Evolutionary conservation across 2,329 filamentous ascomycete species (phyloP), one percentile per base, ranked within the genome.

Genomic region (Paecilomyces sp.): DNA sequence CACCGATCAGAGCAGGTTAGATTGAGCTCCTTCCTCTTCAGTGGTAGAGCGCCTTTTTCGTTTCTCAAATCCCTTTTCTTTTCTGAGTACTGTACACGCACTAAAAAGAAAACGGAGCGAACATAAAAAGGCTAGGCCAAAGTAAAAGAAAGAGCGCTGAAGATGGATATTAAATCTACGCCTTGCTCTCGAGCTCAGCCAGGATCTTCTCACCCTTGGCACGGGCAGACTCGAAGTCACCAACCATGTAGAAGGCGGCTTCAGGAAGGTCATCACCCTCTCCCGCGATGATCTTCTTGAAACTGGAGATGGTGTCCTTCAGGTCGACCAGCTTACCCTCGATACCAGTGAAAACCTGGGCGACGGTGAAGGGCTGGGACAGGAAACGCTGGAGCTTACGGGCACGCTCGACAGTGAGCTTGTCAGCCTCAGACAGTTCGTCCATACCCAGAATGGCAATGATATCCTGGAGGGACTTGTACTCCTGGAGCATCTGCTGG

Each of bases 401-500:
- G 81, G 94, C 94, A 88, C 94, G 94, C 89, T 99, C 94, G 86
- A 99, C 94, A 72, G 94, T 97, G 75, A 99, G 88, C 89, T 99
- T 97, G 82, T 99, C 94, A 74, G 90, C 90, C 86, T 97, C 94
- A 67, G 94, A 97, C 82, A 99, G 83, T 80, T 99, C 94, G 82
- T 99, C 94, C 94, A 99, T 97, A 89, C 93, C 93, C 79, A 97
- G 83, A 92, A 99, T 99, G 82, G 94, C 94, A 85, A 97, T 97
- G 88, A 99, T 99, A 85, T 99, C 94, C 85, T 99, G 94, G 70
- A 99, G 91, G 67, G 93, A 97, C 90, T 97, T 97, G 90, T 99
- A 99, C 86, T 97, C 94, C 84, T 99, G 94, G 78, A 99, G 89
- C 82, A 97, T 97, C 84, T 96, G 92, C 86, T 99, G 94, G 76